Percentiles rank a stretch among this genome's conserved stretches.
Conservation (phyloP, 345 rosid genomes). For the Aquilaria yunnanensis region DNA sequence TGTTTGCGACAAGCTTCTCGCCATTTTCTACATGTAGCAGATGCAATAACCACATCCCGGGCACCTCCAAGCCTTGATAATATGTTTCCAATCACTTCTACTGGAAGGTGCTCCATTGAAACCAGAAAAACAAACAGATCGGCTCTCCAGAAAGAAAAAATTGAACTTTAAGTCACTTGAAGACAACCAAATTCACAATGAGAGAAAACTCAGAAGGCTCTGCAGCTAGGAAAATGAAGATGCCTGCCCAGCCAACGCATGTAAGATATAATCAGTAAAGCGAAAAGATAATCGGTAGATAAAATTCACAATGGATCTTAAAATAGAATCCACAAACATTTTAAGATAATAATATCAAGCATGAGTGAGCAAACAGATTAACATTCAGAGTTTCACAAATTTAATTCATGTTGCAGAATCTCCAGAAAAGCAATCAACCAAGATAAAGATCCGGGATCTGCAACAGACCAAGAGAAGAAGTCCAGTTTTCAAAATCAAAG, state of each 20-base stretch:
- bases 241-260: constrained; percentile 11
- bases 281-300: background rate
- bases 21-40: constrained; percentile 78
- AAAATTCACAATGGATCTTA: constrained; percentile 4
- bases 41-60: constrained; percentile 66
- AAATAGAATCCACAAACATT: constrained; percentile 5
- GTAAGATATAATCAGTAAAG: constrained; percentile 10
- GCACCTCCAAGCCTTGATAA: constrained; percentile 74
- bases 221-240: background rate
- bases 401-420: background rate
- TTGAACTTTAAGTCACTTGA: constrained; percentile 1
- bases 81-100: constrained; percentile 86
- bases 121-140: constrained; percentile 5
- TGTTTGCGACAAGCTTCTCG: constrained; percentile 66
- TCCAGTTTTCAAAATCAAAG: background rate
- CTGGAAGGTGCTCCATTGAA: constrained; percentile 74
- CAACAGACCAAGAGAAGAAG: background rate
- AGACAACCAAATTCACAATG: constrained; percentile 7
- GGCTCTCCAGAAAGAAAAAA: constrained; percentile 4
- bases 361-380: constrained; percentile 1
- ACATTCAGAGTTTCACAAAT: background rate
- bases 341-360: constrained; percentile 4
- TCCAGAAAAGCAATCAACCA: constrained; percentile 1
- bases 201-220: constrained; percentile 1
- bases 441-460: constrained; percentile 2